phyloP scores from a whole-genome alignment of 164 flowering plant species.

The Stephania japonica region DNA sequence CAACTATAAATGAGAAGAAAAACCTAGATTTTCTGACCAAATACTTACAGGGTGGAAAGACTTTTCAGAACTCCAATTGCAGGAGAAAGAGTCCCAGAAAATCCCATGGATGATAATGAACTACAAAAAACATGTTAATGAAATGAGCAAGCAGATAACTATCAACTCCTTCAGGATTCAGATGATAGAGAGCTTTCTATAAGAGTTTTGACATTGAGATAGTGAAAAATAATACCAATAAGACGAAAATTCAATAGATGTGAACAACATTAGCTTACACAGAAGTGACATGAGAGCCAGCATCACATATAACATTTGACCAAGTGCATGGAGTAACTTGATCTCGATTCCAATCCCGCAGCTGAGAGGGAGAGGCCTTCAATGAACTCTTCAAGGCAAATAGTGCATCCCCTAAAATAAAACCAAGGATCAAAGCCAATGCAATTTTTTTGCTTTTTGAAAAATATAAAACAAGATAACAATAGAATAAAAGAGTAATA shows the following conservation, averaged over 20 bases:
- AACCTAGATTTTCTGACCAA: background rate
- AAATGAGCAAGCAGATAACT: background rate
- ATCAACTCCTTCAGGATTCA: background rate
- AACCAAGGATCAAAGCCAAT: background rate
- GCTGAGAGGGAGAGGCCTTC: constrained; percentile 48
- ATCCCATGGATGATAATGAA: constrained; percentile 57
- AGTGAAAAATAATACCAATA: background rate
- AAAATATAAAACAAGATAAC: no score
- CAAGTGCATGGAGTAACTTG: constrained; percentile 91
- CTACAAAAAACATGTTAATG: constrained; percentile 35
- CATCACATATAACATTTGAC: constrained; percentile 63
- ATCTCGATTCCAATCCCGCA: constrained; percentile 67
- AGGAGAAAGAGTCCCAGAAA: constrained; percentile 66
- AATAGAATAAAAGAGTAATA: no score
- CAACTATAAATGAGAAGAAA: constrained; percentile 3
- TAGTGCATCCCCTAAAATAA: constrained; percentile 68
- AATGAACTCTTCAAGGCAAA: constrained; percentile 52
- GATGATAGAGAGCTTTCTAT: background rate
- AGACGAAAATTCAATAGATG: background rate
- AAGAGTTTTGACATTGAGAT: background rate
- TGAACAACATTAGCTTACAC: constrained; percentile 43
- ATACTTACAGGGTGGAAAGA: constrained; percentile 68
- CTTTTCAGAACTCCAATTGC: constrained; percentile 47
- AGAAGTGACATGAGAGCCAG: constrained; percentile 19
- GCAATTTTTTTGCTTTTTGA: no score